phyloP scores from a whole-genome alignment of 495 filamentous ascomycete genomes.

The Monascus purpureus region DNA sequence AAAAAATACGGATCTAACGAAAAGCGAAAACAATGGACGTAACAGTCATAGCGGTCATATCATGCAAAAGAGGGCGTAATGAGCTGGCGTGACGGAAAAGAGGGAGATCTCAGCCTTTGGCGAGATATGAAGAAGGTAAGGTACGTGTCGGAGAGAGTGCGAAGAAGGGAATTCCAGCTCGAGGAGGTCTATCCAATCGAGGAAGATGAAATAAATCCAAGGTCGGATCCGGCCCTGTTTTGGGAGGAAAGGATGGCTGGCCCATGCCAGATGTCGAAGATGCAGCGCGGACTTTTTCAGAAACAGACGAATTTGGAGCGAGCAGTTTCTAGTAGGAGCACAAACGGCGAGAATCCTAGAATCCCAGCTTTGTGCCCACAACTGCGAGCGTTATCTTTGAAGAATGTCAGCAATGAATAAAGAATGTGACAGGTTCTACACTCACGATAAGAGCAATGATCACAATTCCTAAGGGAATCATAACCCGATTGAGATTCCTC shows the following conservation, averaged over 20 bases:
- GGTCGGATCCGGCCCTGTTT: background rate
- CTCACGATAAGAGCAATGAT: slow-evolving; percentile 65
- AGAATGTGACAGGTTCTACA: slow-evolving; percentile 4
- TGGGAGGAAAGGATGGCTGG: too few relatives aligned
- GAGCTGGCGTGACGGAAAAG: background rate
- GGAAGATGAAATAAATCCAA: background rate
- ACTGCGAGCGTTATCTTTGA: slow-evolving; percentile 42
- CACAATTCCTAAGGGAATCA: slow-evolving; percentile 65
- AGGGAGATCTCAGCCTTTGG: too few relatives aligned
- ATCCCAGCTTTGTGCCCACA: slow-evolving; percentile 36
- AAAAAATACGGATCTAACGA: too few relatives aligned
- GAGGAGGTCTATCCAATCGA: background rate
- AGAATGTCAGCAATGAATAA: slow-evolving; percentile 2
- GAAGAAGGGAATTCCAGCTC: background rate
- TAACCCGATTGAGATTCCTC: slow-evolving; percentile 77
- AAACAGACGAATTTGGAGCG: too few relatives aligned
- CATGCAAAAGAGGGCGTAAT: too few relatives aligned
- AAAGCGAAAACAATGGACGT: too few relatives aligned
- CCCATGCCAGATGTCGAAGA: too few relatives aligned
- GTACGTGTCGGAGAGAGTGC: background rate
- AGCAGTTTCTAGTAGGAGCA: too few relatives aligned
- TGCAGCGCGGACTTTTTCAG: too few relatives aligned
- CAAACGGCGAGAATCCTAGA: slow-evolving; percentile 9
- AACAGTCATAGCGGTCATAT: too few relatives aligned
- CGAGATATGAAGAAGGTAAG: too few relatives aligned